Evolutionary conservation across 2,329 filamentous ascomycete species (phyloP), one percentile per base, ranked within the genome.

Genomic region (Thielaviopsis populi): DNA sequence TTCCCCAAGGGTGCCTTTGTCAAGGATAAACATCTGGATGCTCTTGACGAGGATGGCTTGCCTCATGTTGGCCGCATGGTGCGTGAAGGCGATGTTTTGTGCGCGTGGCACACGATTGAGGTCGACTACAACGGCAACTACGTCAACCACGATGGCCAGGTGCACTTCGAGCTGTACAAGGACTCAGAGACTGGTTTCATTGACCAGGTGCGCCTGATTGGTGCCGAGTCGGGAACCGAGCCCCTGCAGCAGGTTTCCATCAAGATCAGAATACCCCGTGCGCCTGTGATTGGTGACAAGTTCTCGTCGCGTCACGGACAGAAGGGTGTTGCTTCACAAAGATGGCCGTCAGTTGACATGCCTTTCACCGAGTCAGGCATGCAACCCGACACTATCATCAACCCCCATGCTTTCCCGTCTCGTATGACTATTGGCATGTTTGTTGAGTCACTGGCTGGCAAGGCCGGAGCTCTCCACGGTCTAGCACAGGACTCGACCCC

Each of bases 371-470:
- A 99, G 76, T 89, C 88, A 5, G 94, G 94, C 63, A 97, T 99
- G 67, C 91, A 96, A 72, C 94, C 94, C 10, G 94, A 99, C 75
- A 81, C 96, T 70, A 99, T 99, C 75, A 99, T 99, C 80, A 99
- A 99, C 77, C 94, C 94, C 48, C 94, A 99, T 80, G 94, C 94
- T 72, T 99, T 99, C 81, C 94, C 94, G 7, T 97, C 92, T 56
- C 91, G 94, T 75, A 99, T 99, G 94, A 99, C 94, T 22, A 99
- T 99, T 72, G 94, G 94, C 72, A 97, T 97, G 89, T 97, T 99
- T 75, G 85, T 99, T 72, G 94, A 99, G 78, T 96, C 91, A 4
- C 81, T 99, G 62, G 94, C 94, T 10, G 94, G 94, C 67, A 99
- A 99, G 77, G 85, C 92, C 10, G 94, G 94, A 58, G 89, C 92